Evolutionary conservation across 805 yeast species (phyloP), one percentile per base, ranked within the genome.

Genomic region (Candida odintsovae): DNA sequence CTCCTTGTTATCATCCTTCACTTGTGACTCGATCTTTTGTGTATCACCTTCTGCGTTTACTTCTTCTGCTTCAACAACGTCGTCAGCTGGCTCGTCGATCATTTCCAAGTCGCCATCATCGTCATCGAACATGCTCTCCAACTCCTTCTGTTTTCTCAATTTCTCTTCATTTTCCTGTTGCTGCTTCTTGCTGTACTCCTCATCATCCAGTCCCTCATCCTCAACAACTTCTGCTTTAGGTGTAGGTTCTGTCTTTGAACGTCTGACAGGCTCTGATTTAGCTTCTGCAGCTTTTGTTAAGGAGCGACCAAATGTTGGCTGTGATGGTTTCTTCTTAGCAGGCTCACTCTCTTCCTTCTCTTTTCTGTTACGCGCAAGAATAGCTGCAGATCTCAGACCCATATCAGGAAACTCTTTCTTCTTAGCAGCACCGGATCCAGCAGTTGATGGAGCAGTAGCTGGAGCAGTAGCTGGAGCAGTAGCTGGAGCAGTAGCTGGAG

Each of bases 51-150:
- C 47, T 15, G 26, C 44, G 18, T 38, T 43, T 5, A 29, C 23
- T 13, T 41, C 35, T 19, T 43, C 23, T 19, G n/a, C 37, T 36
- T 23, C 19, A 9, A 18, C 38, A 5, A 25, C 23, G 20, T 42
- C 36, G 13, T 33, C 36, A 18, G 21, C 31, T 16, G 21, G 16
- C 7, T 10, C 40, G 12, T 48, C 46, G 2, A 37, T 38, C 4
- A 41, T 50, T 10, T 20, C 41, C n/a, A 40, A 33, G 15, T 50
- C 57, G 36, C 50, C 55, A 36, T 57, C 63, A 38, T 61, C 66
- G 51, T 66, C 70, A 35, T 63, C 67, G 55, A 69, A 68, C 53
- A 69, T 54, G 19, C 65, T 61, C 38, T 59, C 64, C 36, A 69
- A 49, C 25, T 65, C 69, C 19, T 53, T 51, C 22, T 45, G 45